Base-by-base conservation (phyloP, 164 flowering plant species). In the Santalum album region DNA sequence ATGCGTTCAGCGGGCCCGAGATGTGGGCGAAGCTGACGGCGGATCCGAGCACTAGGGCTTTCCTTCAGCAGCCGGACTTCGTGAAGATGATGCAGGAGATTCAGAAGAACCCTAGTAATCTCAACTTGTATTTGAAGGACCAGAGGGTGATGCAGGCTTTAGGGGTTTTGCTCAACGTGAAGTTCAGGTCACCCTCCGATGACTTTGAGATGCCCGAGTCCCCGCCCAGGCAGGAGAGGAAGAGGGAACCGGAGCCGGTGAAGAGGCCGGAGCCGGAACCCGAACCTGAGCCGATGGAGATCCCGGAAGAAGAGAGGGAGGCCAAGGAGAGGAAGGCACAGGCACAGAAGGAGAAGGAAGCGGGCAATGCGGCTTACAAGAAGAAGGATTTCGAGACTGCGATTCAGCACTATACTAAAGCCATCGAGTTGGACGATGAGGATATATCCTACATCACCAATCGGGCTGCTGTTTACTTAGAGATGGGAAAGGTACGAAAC, bases 341-440 rank as follows among this genome's bases (percentile, higher is more conserved):
- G 66, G 96, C 97, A 0, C 76, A 60, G 73, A 82, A 81, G 72
- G 95, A 83, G 84, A 94, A 87, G 71, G 99, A 90, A 35, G 74
- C 74, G 2, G 99, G 99, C 5, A 94, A 84, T 74, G 88, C 83
- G 0, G 92, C 96, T 1, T 94, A 94, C 27, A 94, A 90, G 72
- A 94, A 86, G 84, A 94, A 94, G 81, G 89, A 94, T 58, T 94
- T 94, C 20, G 96, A 90, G 48, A 79, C 64, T 14, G 99, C 99
- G 0, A 77, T 94, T 54, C 53, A 59, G 60, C 89, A 84, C 60
- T 94, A 94, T 43, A 67, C 83, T 0, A 78, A 72, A 67, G 97
- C 97, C 0, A 44, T 82, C 53, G 99, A 90, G 58, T 69, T 90
- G 36, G 83, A 94, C 44, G 92, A 87, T 59, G 84, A 71, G 63